These are phyloP conservation scores for Penicillium digitatum DNA, from an alignment of 2,329 filamentous ascomycete species.

Conservation along the genomic window DNA sequence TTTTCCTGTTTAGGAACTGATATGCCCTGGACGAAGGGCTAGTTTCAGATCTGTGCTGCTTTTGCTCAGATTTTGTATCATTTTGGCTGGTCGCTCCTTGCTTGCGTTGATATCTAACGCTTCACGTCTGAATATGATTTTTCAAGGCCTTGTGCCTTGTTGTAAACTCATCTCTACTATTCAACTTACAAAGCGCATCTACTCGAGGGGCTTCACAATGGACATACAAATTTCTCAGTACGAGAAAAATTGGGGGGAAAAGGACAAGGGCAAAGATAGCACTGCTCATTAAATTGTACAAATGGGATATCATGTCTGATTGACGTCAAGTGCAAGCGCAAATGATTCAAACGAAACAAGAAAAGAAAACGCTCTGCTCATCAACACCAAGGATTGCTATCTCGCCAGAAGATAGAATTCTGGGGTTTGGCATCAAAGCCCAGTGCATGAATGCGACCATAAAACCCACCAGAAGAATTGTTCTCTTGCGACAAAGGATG, in stretches of 20 bases:
- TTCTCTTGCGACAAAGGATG: conserved; percentile 13
- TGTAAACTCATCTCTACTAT: conserved; percentile 1
- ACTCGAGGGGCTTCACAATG: neutral
- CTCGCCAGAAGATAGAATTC: conserved; percentile 8
- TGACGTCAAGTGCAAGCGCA: neutral
- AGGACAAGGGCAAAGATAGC: neutral
- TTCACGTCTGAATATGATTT: conserved; percentile 3
- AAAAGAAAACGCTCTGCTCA: neutral
- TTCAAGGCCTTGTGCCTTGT: neutral
- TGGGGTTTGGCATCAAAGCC: conserved; percentile 10
- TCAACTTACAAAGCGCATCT: neutral
- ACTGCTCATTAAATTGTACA: neutral
- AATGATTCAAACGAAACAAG: neutral
- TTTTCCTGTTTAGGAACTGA: neutral
- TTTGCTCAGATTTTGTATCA: neutral
- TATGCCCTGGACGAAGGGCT: neutral
- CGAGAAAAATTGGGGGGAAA: neutral
- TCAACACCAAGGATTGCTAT: conserved; percentile 14
- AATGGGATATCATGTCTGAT: conserved; percentile 2
- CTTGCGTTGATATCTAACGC: neutral
- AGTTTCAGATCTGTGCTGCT: neutral
- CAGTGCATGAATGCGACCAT: conserved; percentile 17
- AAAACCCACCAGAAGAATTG: conserved; percentile 15
- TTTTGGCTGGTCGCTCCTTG: neutral
- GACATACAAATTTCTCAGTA: neutral